These are phyloP conservation scores for Blastomyces emzantsi DNA, from an alignment of 2,329 filamentous ascomycete species.

Conservation along the genomic window DNA sequence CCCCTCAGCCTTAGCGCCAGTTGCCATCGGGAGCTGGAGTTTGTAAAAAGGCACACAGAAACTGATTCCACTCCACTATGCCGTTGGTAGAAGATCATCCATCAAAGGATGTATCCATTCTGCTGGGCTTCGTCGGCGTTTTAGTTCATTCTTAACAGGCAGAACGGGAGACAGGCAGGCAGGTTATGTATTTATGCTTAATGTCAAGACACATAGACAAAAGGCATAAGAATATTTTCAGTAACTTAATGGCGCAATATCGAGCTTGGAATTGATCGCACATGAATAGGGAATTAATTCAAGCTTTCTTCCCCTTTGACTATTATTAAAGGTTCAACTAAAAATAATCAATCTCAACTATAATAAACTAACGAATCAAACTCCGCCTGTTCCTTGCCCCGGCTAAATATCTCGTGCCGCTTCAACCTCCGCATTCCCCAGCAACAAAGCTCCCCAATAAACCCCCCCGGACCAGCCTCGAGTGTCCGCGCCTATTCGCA, in stretches of 20 bases:
- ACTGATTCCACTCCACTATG: not conserved
- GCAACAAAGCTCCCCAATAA: not conserved
- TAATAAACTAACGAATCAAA: not conserved
- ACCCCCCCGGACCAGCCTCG: not conserved
- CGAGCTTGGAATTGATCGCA: no score
- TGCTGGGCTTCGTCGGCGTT: not conserved
- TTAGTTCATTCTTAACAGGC: no score
- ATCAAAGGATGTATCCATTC: not conserved
- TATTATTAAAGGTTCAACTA: no score
- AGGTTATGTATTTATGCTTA: not conserved
- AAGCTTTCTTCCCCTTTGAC: no score
- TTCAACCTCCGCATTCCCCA: not conserved
- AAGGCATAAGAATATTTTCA: not conserved
- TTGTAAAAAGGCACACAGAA: not conserved
- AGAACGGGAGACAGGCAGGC: no score
- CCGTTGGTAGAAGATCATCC: not conserved
- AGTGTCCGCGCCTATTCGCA: not conserved
- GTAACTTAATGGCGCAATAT: no score
- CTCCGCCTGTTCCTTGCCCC: not conserved
- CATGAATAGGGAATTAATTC: no score
- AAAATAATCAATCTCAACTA: no score
- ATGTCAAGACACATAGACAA: not conserved
- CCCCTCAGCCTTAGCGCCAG: not conserved
- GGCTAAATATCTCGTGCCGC: conserved; percentile 2
- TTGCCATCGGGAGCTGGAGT: no score